phyloP scores from a whole-genome alignment of 2,329 filamentous ascomycete species.

The Cordyceps cateniannulata region DNA sequence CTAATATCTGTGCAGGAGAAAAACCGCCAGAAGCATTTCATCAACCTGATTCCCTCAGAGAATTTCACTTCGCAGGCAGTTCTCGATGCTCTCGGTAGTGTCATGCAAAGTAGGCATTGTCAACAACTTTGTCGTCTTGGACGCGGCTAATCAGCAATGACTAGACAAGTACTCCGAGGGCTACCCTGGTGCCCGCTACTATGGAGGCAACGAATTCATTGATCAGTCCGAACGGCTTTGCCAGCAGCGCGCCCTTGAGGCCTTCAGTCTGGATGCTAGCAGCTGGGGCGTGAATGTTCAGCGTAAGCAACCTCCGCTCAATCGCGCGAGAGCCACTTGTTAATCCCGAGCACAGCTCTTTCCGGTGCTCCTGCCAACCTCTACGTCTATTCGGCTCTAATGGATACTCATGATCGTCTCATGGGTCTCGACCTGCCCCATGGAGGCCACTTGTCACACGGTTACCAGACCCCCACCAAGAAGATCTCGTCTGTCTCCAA shows the following conservation, averaged over 20 bases:
- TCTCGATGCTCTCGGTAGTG: conserved; percentile 82
- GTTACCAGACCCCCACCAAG: conserved; percentile 89
- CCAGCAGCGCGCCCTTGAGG: conserved; percentile 81
- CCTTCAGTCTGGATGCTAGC: conserved; percentile 74
- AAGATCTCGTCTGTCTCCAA: conserved; percentile 98
- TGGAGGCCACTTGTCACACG: conserved; percentile 91
- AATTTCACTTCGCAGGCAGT: conserved; percentile 94
- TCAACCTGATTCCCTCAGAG: conserved; percentile 93
- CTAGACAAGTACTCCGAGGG: conserved; percentile 97
- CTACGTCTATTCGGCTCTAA: conserved; percentile 92
- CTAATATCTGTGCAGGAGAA: conserved; percentile 62
- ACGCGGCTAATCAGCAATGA: conserved; percentile 24
- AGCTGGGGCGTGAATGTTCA: conserved; percentile 98
- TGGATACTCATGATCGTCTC: conserved; percentile 86
- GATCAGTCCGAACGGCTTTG: conserved; percentile 84
- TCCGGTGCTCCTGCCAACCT: conserved; percentile 71
- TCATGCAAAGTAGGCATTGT: conserved; percentile 73
- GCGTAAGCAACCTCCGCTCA: conserved; percentile 43
- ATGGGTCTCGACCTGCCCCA: conserved; percentile 97
- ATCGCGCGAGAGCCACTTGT: neutral
- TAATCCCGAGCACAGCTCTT: conserved; percentile 50
- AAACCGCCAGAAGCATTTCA: conserved; percentile 92
- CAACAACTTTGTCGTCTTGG: conserved; percentile 10
- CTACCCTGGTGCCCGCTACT: conserved; percentile 93
- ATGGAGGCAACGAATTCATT: conserved; percentile 94